Base-by-base conservation (phyloP, 768 basidiomycete genomes). In the Roridomyces roridus region DNA sequence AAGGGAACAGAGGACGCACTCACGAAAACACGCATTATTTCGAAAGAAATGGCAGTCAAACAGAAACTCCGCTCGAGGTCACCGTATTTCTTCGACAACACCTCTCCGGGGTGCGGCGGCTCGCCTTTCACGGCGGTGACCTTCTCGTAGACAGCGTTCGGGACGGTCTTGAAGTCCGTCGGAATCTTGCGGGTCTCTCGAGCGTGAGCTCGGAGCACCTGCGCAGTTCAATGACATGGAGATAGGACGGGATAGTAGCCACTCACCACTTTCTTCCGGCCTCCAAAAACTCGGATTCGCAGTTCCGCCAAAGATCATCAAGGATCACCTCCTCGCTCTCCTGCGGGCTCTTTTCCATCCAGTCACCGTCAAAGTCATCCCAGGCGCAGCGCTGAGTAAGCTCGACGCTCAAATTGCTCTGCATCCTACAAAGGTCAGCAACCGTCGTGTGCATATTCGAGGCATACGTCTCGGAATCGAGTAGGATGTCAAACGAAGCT, bases 181-280 rank as follows among this genome's bases (percentile, higher is more conserved):
- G 60, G 60, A 15, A 64, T 42, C 11, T 46, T 42, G 21, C 51
- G 51, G 45, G 50, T 14, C 60, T 51, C 11, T 46, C 31, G 4
- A 65, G 51, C n/a, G 60, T 65, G 4, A 59, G 50, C 31, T 65
- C 63, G 7, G 63, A 60, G 40, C 57, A 59, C 57, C 57, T 59
- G 14, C n/a, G n/a, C n/a, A n/a, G n/a, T 8, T 15, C 12, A 35
- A 20, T 14, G 21, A 10, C 5, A 6, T 40, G 25, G 29, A 15
- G 15, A 28, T 14, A 1, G 15, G 11, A 5, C 10, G 7, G 10
- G 11, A 11, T 21, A 21, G 15, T 26, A n/a, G n/a, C n/a, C 34
- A 17, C 31, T 2, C 11, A 53, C 57, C 57, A 59, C n/a, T n/a
- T 31, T 48, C 43, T 1, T 51, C 51, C 28, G 44, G 52, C 5